Conservation (phyloP, 2,329 filamentous ascomycete species). For the Fusarium aywerte region DNA sequence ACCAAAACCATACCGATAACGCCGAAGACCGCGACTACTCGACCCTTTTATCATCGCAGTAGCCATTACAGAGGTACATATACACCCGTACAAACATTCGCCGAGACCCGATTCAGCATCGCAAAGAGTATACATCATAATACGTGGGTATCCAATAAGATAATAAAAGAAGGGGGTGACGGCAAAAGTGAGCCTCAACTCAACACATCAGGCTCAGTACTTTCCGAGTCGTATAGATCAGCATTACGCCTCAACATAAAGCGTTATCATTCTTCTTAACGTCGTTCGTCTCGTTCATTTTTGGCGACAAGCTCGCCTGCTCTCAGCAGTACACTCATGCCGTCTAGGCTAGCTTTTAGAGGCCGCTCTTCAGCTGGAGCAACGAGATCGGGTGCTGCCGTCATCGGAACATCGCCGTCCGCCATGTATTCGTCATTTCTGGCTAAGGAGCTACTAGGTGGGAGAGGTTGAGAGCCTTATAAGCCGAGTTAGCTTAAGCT, state of each 20-base stretch:
- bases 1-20: slow-evolving; percentile 16
- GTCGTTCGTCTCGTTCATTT: slow-evolving; percentile 44
- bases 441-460: slow-evolving; percentile 48
- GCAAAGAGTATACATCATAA: slow-evolving; percentile 27
- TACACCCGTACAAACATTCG: background rate
- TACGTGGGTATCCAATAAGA: slow-evolving; percentile 38
- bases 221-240: background rate
- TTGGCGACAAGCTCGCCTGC: slow-evolving; percentile 70
- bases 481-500: slow-evolving; percentile 46
- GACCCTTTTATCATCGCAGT: slow-evolving; percentile 11
- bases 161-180: slow-evolving; percentile 17
- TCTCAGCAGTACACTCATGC: slow-evolving; percentile 67
- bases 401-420: slow-evolving; percentile 50
- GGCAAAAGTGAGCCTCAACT: background rate
- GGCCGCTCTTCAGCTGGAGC: slow-evolving; percentile 38
- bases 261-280: slow-evolving; percentile 10
- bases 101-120: slow-evolving; percentile 9
- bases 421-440: slow-evolving; percentile 45
- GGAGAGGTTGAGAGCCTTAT: slow-evolving; percentile 51
- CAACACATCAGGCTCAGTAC: background rate
- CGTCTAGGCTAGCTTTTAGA: slow-evolving; percentile 57
- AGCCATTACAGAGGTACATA: slow-evolving; percentile 19
- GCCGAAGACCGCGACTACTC: slow-evolving; percentile 21
- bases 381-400: slow-evolving; percentile 38
- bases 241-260: background rate